phyloP scores from a whole-genome alignment of 2,329 filamentous ascomycete species.

The Fusarium verrucosum region DNA sequence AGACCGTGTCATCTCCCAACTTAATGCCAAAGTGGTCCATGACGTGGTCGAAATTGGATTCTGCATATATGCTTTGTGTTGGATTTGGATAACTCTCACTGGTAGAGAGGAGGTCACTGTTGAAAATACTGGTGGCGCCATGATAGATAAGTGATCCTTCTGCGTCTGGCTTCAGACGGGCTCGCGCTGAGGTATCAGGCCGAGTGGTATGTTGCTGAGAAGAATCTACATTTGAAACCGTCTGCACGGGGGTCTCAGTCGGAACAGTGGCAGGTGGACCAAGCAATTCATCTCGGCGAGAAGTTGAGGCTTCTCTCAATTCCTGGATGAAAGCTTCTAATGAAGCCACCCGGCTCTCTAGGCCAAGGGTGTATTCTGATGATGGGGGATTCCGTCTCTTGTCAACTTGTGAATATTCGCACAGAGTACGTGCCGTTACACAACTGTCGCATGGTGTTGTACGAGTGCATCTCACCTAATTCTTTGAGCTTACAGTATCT shows the following conservation, averaged over 20 bases:
- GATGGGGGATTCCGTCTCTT: constrained; percentile 4
- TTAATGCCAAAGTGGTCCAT: constrained; percentile 11
- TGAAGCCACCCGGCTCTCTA: background rate
- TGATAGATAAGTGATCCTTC: constrained; percentile 4
- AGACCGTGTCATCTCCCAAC: background rate
- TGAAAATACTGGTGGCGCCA: constrained; percentile 2
- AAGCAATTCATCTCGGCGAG: background rate
- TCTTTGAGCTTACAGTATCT: background rate
- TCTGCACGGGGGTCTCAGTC: background rate
- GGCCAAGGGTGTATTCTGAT: background rate
- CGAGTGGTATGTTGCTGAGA: background rate
- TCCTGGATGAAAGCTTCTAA: background rate
- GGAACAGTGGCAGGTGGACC: background rate
- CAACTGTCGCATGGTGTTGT: background rate
- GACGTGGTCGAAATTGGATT: constrained; percentile 1
- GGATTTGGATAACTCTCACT: background rate
- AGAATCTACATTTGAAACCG: background rate
- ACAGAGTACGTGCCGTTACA: background rate
- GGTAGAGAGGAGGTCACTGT: background rate
- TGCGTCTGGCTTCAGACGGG: background rate
- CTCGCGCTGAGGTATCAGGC: background rate
- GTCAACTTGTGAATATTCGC: constrained; percentile 1
- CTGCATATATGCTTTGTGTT: background rate
- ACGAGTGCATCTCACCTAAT: constrained; percentile 3
- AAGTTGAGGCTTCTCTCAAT: background rate